Base-by-base conservation (phyloP, 2,329 filamentous ascomycete species). In the Nigrograna mackinnonii region DNA sequence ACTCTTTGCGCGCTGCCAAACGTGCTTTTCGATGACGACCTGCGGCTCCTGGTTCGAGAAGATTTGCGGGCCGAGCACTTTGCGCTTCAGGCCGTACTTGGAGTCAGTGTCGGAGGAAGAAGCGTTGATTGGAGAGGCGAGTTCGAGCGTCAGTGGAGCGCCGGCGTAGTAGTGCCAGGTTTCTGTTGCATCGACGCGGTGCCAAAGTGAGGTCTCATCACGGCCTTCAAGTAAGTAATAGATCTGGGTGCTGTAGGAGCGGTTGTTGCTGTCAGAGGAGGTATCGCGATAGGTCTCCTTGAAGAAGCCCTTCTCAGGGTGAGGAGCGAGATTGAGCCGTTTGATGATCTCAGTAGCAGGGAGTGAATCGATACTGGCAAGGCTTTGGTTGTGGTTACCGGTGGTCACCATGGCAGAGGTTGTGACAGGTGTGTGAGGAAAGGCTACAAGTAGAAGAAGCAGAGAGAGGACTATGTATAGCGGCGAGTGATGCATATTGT, bases 151-250 rank as follows among this genome's bases (percentile, higher is more conserved):
- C 36, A 80, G 54, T 1, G 77, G 77, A 5, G 77, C 75, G 4
- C 78, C 78, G 6, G 74, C 77, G 37, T 79, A 79, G 62, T 76
- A 71, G 52, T 80, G 78, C 78, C 78, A 80, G 6, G 77, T 58
- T 53, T 80, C 72, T 3, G 72, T 71, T 41, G 78, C 74, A 36
- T 56, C 50, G 45, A 77, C 70, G 4, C 74, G 73, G 57, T 80
- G 77, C 77, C 76, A 80, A 43, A 70, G 56, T 4, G 77, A 80
- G 14, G 67, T 70, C 9, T 45, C 49, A 1, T 49, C 58, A 6
- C 59, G 47, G 22, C 73, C 72, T 40, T 79, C 71, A 4, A 80
- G 71, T 0, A 79, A 68, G 50, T 79, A 79, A 63, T 79, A 80
- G 52, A 79, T 80, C 36, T 68, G 69, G 1, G 77, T 79, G 60